phyloP scores from a whole-genome alignment of 495 filamentous ascomycete genomes.

The Penicillium desertorum region DNA sequence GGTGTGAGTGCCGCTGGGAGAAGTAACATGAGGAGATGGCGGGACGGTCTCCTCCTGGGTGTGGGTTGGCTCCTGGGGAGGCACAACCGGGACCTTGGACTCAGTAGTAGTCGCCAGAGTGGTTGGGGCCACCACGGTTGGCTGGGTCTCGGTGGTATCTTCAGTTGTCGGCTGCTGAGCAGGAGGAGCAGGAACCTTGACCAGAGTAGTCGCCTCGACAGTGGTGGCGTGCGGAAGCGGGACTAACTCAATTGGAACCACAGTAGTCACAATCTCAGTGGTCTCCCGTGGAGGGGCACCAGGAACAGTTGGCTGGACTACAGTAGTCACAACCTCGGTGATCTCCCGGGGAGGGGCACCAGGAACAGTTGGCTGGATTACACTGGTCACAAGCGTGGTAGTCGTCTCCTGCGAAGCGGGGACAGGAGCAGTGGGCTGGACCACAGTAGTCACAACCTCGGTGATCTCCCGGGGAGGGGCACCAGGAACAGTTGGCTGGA shows the following conservation, averaged over 20 bases:
- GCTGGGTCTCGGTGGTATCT: neutral
- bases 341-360: neutral
- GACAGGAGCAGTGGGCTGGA: neutral
- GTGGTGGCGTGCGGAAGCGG: neutral
- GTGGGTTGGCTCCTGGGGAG: neutral
- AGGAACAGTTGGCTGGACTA: neutral
- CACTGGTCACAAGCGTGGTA: neutral
- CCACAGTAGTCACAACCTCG: neutral
- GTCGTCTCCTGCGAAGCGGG: neutral
- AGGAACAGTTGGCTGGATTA: neutral
- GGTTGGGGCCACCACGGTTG: neutral
- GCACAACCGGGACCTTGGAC: neutral
- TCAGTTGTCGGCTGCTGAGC: neutral
- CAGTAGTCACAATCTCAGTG: neutral
- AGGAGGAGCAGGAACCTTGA: constrained; percentile 1
- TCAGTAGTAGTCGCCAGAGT: constrained; percentile 4
- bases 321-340: constrained; percentile 4
- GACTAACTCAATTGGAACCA: neutral
- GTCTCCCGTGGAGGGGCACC: neutral
- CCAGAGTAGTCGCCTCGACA: neutral
- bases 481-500: neutral
- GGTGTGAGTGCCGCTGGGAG: neutral
- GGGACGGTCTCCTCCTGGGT: neutral
- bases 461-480: neutral
- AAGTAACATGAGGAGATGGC: neutral